Conservation (phyloP, 306 rosid genomes). For the Prunus persica region Prunus_persica_NCBIv2 NC_034010.1:24639001-24639500, state of each 20-base stretch:
- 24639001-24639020: slow-evolving; percentile 84
- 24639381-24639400: neutral
- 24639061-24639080: slow-evolving; percentile 65
- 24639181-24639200: neutral
- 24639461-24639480: neutral
- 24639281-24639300: neutral
- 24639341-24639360: neutral
- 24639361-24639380: neutral
- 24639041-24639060: slow-evolving; percentile 62
- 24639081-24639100: slow-evolving; percentile 48
- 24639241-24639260: neutral
- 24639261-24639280: neutral
- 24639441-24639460: neutral
- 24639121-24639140: slow-evolving; percentile 66
- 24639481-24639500: neutral
- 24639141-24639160: slow-evolving; percentile 60
- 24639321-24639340: neutral
- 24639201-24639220: neutral
- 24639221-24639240: neutral
- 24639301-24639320: neutral
- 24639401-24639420: neutral
- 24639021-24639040: slow-evolving; percentile 57
- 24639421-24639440: neutral
- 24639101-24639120: slow-evolving; percentile 72
- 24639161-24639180: neutral